Conservation (phyloP, 1,284 basidiomycete genomes). For the Afroboletus lepidellus region DNA sequence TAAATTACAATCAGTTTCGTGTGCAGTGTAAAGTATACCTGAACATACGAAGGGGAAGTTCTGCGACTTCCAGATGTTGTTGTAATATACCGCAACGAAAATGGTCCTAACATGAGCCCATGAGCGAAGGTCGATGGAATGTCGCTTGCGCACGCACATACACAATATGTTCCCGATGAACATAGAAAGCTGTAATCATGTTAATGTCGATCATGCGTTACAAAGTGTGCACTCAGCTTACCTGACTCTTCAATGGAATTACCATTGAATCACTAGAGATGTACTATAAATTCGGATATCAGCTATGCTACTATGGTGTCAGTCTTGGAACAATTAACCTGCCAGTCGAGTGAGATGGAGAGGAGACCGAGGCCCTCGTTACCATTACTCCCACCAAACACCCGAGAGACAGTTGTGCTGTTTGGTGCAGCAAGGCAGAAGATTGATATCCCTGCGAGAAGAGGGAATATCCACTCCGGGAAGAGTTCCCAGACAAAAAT, state of each 20-base stretch:
- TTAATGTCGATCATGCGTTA: not conserved
- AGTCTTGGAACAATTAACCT: not conserved
- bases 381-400: slow-evolving; percentile 62
- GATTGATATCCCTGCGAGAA: slow-evolving; percentile 51
- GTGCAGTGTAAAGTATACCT: not conserved
- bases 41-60: slow-evolving; percentile 47
- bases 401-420: slow-evolving; percentile 46
- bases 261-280: slow-evolving; percentile 43
- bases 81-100: slow-evolving; percentile 43
- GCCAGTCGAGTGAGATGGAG: slow-evolving; percentile 7
- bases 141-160: slow-evolving; percentile 35
- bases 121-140: slow-evolving; percentile 1
- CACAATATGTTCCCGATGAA: slow-evolving; percentile 45
- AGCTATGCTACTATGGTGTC: not conserved
- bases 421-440: slow-evolving; percentile 58
- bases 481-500: slow-evolving; percentile 54
- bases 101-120: slow-evolving; percentile 34
- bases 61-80: slow-evolving; percentile 48
- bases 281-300: slow-evolving; percentile 35
- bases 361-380: slow-evolving; percentile 54
- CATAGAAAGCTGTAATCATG: slow-evolving; percentile 35
- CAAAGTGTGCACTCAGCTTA: slow-evolving; percentile 1
- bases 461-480: slow-evolving; percentile 52
- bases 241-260: slow-evolving; percentile 44
- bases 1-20: not conserved